Conservation (phyloP, 2,329 filamentous ascomycete genomes). For the Phyllosticta citrichinensis region DNA sequence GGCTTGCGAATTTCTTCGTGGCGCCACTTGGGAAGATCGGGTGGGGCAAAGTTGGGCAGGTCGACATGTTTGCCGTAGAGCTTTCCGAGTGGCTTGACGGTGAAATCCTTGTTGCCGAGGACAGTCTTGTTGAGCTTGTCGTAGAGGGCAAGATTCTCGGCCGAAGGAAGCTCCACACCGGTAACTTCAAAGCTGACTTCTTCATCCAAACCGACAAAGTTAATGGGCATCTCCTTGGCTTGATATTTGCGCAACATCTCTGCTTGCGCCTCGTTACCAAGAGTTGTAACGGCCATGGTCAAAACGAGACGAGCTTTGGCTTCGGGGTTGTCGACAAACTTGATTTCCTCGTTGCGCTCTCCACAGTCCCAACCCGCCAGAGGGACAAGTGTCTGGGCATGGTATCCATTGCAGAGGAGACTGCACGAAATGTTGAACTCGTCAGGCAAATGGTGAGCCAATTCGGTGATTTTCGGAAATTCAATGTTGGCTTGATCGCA, state of each 20-base stretch:
- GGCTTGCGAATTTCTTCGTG: constrained; percentile 27
- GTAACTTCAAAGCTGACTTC: constrained; percentile 29
- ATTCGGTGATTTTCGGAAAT: constrained; percentile 47
- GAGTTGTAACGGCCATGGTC: constrained; percentile 39
- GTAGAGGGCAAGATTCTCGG: constrained; percentile 41
- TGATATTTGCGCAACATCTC: not conserved
- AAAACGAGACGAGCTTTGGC: constrained; percentile 41
- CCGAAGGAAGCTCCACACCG: constrained; percentile 38
- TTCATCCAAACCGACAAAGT: constrained; percentile 17
- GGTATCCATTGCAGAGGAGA: constrained; percentile 53
- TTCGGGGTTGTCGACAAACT: constrained; percentile 18
- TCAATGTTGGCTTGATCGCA: constrained; percentile 60
- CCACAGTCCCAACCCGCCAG: constrained; percentile 32
- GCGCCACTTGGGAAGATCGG: constrained; percentile 27
- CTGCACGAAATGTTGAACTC: constrained; percentile 70
- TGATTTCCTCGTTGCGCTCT: constrained; percentile 12
- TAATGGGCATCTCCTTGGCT: not conserved
- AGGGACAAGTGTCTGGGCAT: constrained; percentile 33
- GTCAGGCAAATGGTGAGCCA: constrained; percentile 54
- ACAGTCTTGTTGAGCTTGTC: constrained; percentile 21
- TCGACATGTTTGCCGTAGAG: constrained; percentile 43
- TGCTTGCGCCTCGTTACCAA: constrained; percentile 33
- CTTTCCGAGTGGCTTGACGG: constrained; percentile 43
- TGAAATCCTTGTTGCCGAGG: constrained; percentile 23
- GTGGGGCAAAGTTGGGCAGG: constrained; percentile 30